Evolutionary conservation across 345 rosid genomes (phyloP), one percentile per base, ranked within the genome.

Genomic region (Laguncularia racemosa): DNA sequence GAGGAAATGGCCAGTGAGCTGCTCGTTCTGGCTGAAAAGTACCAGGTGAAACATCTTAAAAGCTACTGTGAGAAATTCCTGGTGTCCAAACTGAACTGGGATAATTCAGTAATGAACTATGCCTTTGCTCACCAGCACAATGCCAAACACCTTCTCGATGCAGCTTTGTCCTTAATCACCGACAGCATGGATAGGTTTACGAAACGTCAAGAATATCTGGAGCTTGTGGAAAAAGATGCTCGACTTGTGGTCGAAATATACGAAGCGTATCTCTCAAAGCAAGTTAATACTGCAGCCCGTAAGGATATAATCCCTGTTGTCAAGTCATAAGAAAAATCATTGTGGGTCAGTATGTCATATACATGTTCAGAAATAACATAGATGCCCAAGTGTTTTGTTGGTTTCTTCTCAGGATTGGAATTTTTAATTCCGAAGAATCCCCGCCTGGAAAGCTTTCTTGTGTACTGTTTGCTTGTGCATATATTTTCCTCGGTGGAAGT

Each of bases 61-160:
- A 69, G 63, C 13, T 77, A 75, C 66, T 84, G 95, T 23, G 93
- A 88, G 86, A 88, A 71, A 73, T 84, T 72, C 67, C 47, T 92
- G 55, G 76, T 86, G 14, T 81, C 95, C 17, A 88, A 83, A 63
- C 71, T 88, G 73, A 88, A 70, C 64, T 78, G 83, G 84, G 87
- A 92, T 59, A 92, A 83, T 48, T 83, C 85, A 8, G 72, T 92
- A 38, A 64, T 87, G 81, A 81, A 71, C 63, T 88, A 84, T 58
- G 86, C 88, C 44, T 89, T 89, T 65, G 96, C 96, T 5, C 91
- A 83, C 70, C 96, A 83, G 83, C 89, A 91, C 68, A 73, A 77
- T 10, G 90, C 98, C 0, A 82, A 83, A 56, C 82, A 73, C 44
- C 51, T 91, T 71, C 76, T 76, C 20, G 91, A 88, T 60, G 71